Evolutionary conservation across 306 rosid genomes (phyloP), one percentile per base, ranked within the genome.

Genomic region (Crataegus laevigata): DNA sequence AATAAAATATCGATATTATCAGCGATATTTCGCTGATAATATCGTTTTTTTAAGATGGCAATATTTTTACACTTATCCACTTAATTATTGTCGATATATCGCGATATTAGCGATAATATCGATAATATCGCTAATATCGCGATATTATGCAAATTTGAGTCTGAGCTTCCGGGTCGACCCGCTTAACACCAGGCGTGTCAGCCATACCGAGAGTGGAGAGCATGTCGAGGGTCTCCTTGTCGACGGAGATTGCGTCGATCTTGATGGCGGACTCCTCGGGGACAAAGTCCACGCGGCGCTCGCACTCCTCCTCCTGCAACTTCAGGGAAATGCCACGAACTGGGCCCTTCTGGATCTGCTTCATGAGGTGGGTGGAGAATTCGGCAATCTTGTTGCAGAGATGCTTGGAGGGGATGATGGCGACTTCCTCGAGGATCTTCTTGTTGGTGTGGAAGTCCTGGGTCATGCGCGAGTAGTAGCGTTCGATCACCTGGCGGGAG

Each of bases 241-340:
- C 94, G 14, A 89, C 91, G 69, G 77, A 84, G 42, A 89, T 82
- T 1, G 30, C 82, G 0, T 87, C 88, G 14, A 77, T 82, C 51
- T 38, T 57, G n/a, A 89, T 84, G 50, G 91, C 90, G 1, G 91
- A 89, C 38, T 76, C 81, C 0, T 85, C 90, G 7, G 91, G 94
- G 15, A 89, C 91, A 60, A 80, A 87, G 72, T 89, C 94, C 91
- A 89, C 84, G 57, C 89, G 83, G 21, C 90, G 85, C 79, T 89
- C 90, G 1, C 90, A 74, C 80, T 89, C 91, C 57, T 89, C 91
- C 78, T 89, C 94, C 73, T 89, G 91, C 11, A 89, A 88, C 84
- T 85, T 89, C 21, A 89, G 74, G 0, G 94, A 89, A 68, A 89
- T 87, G 1, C 94, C 94, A 4, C 90, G 84, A 6, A 89, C 91